A percentile compares a stretch with the other conserved stretches of the same genome.
These are phyloP conservation scores for Withania somnifera DNA, from an alignment of 305 asterid species.

Conservation along the genomic window DNA sequence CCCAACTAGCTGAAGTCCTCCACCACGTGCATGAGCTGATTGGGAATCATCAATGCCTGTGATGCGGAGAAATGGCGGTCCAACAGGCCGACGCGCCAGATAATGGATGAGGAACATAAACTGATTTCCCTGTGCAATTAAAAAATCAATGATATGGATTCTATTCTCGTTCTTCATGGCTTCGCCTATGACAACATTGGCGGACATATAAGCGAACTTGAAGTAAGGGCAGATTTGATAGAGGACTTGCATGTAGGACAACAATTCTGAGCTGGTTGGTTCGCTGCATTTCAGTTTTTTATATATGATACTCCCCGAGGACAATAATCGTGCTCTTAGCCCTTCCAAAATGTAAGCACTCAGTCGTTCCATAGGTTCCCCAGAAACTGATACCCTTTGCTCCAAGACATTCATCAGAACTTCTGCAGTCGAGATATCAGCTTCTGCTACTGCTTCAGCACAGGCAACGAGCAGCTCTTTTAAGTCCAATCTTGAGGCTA, in stretches of 20 bases:
- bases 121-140: conserved; percentile 91
- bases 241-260: conserved; percentile 74
- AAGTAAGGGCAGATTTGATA: conserved; percentile 69
- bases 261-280: conserved; percentile 65
- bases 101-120: conserved; percentile 58
- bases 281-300: conserved; percentile 78
- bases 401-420: conserved; percentile 56
- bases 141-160: conserved; percentile 78
- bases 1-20: conserved; percentile 82
- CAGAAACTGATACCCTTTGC: conserved; percentile 64
- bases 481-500: conserved; percentile 64
- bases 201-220: conserved; percentile 72
- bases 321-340: conserved; percentile 55
- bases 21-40: conserved; percentile 75
- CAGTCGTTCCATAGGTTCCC: conserved; percentile 72
- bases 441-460: conserved; percentile 47
- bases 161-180: conserved; percentile 57
- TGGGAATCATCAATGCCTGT: conserved; percentile 83
- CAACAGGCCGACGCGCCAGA: conserved; percentile 54
- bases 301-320: conserved; percentile 82
- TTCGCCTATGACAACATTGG: conserved; percentile 63
- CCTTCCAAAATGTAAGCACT: conserved; percentile 93
- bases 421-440: conserved; percentile 48
- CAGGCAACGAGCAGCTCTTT: conserved; percentile 41
- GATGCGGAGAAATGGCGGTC: conserved; percentile 61